Base-by-base conservation (phyloP, 108 stramenopile species). In the Cyclostephanos tholiformis region DNA sequence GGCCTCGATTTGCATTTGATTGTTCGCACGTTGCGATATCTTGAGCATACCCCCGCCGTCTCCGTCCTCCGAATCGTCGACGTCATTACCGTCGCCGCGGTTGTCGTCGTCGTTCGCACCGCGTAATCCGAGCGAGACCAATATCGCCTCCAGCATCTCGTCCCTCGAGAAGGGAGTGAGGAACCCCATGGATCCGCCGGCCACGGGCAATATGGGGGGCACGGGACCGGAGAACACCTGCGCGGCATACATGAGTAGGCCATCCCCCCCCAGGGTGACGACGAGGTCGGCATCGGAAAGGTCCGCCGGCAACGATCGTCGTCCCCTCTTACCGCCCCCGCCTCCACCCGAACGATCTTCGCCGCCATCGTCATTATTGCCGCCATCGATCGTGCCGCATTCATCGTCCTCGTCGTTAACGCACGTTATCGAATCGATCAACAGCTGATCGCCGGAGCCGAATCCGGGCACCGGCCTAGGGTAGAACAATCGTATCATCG, bases 121-220 rank as follows among this genome's bases (percentile, higher is more conserved):
- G 16, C 63, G 63, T 55, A 91, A 36, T 3, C 93, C 90, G 30
- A 97, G 74, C 14, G 91, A 80, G 35, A 88, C 83, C 39, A 75
- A 53, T 32, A 92, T 83, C 16, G 94, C 90, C 66, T 91, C 89
- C 52, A 87, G 67, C 87, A 91, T 91, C 80, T 94, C 83, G 60
- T 91, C 80, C 30, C 78, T 69, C 23, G 84, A 62, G 79, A 98
- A 98, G 8, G 94, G 90, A 13, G 97, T 96, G 50, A 99, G 69
- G 73, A 99, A 99, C 0, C 98, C 98, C 58, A 99, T 73, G 69
- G 87, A 89, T 26, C 98, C 98, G 19, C 95, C 91, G 0, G 93
- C 89, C 8, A 99, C 84, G 0, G 90, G 90, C 55, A 98, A 61
- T 30, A 97, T 86, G 4, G 98, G 98, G 4, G 95, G 95, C 27